Evolutionary conservation across 2,329 filamentous ascomycete species (phyloP).

Genomic region (Atkinsonella hypoxylon): DNA sequence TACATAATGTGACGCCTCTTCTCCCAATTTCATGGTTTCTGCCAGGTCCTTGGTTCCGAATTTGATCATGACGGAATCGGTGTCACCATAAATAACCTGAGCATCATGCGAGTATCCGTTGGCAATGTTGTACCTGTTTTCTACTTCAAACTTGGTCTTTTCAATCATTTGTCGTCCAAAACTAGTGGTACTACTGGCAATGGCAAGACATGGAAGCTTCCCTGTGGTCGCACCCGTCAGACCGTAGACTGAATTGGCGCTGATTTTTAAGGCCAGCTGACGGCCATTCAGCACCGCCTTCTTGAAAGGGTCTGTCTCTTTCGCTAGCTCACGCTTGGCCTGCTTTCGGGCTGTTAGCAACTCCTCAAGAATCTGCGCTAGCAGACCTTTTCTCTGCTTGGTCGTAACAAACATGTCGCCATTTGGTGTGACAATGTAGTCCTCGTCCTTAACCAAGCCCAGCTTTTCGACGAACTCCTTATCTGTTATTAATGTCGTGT

Average conservation of each 20-base stretch:
- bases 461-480: constrained; percentile 67
- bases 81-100: constrained; percentile 96
- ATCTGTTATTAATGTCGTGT: constrained; percentile 66
- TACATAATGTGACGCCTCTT: constrained; percentile 80
- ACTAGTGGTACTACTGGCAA: constrained; percentile 92
- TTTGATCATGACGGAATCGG: constrained; percentile 99
- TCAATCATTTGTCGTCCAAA: constrained; percentile 99
- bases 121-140: constrained; percentile 75
- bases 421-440: constrained; percentile 94
- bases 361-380: constrained; percentile 94
- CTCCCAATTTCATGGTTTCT: constrained; percentile 88
- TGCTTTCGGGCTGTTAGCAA: constrained; percentile 83
- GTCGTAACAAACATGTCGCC: constrained; percentile 84
- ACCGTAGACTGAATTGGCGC: constrained; percentile 96
- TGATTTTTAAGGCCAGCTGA: constrained; percentile 90
- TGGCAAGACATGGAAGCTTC: constrained; percentile 87
- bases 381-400: constrained; percentile 79
- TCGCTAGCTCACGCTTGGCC: constrained; percentile 78
- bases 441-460: constrained; percentile 70
- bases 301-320: constrained; percentile 91
- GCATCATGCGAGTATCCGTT: constrained; percentile 94
- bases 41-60: constrained; percentile 81
- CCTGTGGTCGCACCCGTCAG: constrained; percentile 91
- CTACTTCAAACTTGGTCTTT: constrained; percentile 92
- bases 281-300: constrained; percentile 96